Evolutionary conservation across 2,329 filamentous ascomycete species (phyloP).

Genomic region (Fulvia fulva): DNA sequence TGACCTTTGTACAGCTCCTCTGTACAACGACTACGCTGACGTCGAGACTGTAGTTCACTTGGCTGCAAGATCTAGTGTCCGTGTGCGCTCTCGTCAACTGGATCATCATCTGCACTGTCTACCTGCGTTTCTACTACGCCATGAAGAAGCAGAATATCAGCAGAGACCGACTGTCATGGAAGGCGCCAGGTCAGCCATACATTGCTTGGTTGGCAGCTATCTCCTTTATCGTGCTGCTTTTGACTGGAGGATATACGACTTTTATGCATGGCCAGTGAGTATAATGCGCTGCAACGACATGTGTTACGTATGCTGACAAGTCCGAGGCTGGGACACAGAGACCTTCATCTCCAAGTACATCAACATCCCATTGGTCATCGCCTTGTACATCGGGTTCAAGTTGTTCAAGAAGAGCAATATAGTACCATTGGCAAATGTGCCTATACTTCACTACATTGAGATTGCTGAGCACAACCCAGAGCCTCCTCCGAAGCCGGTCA

Average conservation of each 20-base stretch:
- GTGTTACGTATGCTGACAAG: not conserved
- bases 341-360: constrained; percentile 60
- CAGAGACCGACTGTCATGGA: constrained; percentile 58
- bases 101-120: constrained; percentile 60
- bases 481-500: constrained; percentile 8
- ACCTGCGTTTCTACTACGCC: constrained; percentile 58
- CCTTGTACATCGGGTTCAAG: constrained; percentile 55
- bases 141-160: constrained; percentile 53
- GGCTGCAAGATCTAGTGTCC: constrained; percentile 63
- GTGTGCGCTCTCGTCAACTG: constrained; percentile 64
- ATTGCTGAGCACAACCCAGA: constrained; percentile 15
- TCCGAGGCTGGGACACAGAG: constrained; percentile 48
- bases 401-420: constrained; percentile 45
- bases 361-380: constrained; percentile 57
- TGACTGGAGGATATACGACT: constrained; percentile 44
- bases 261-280: constrained; percentile 52
- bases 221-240: constrained; percentile 49
- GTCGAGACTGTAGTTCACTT: constrained; percentile 46
- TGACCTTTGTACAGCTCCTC: not conserved
- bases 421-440: constrained; percentile 28
- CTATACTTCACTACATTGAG: constrained; percentile 13
- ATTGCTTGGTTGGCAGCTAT: constrained; percentile 57
- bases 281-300: not conserved
- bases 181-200: constrained; percentile 62
- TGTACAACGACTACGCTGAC: not conserved